phyloP scores from a whole-genome alignment of 2,329 filamentous ascomycete genomes.

The Scedosporium minutisporum region DNA sequence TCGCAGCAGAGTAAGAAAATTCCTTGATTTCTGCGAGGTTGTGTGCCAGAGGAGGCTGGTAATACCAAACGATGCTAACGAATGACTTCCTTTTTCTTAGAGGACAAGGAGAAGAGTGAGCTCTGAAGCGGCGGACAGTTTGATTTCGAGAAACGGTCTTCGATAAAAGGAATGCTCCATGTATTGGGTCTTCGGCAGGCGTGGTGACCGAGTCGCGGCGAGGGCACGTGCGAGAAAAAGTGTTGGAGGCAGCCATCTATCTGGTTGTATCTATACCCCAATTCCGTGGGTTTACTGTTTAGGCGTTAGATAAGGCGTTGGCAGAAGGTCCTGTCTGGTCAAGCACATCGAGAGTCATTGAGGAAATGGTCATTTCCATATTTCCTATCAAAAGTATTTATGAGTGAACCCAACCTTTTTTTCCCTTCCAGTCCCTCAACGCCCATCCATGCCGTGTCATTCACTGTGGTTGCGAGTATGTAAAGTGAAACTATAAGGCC shows the following conservation, averaged over 20 bases:
- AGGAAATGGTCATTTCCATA: background rate
- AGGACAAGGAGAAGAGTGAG: conserved; percentile 5
- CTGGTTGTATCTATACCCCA: background rate
- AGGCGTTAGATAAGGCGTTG: conserved; percentile 4
- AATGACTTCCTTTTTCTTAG: background rate
- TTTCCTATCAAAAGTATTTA: background rate
- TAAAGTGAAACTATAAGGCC: background rate
- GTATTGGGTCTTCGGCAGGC: too few species aligned
- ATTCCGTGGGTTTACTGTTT: background rate
- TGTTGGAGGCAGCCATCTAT: background rate
- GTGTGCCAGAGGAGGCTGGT: background rate
- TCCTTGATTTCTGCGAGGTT: background rate
- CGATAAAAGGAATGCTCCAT: background rate
- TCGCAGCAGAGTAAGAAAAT: conserved; percentile 57
- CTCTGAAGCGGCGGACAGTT: background rate
- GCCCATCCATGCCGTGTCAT: background rate
- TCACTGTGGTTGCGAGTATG: background rate
- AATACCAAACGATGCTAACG: background rate
- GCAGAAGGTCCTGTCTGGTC: background rate
- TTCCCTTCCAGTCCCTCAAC: conserved; percentile 1
- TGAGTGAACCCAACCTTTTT: background rate
- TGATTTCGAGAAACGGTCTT: background rate
- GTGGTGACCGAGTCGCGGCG: too few species aligned
- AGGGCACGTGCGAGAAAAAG: too few species aligned
- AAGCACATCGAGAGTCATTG: background rate